Evolutionary conservation across 192 early-diverging fungal genomes (phyloP), one percentile per base, ranked within the genome.

Genomic region (Coemansia sp.): DNA sequence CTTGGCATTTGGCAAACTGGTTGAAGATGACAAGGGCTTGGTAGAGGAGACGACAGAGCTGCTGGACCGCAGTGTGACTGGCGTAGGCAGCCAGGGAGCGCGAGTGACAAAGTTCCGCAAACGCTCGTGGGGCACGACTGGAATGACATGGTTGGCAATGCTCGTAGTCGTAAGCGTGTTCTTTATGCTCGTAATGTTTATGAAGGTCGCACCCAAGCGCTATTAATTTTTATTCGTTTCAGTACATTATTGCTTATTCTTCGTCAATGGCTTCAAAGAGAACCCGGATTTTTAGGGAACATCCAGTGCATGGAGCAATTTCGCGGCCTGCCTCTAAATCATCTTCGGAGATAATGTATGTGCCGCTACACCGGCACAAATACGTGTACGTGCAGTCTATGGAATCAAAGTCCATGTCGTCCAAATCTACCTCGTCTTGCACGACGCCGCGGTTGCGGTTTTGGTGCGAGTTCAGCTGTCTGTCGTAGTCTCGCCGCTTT

Each of bases 331-430:
- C 42, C 37, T 88, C 91, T 60, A 92, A 60, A 49, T 91, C 87
- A 19, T 82, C 72, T 42, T 92, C 88, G 0, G 69, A 64, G 11
- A 92, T 87, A 11, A 62, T 37, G 60, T 90, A 89, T 25, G 55
- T 62, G 25, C 87, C 84, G 11, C 88, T 83, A 74, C 91, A 92
- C 21, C 91, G 80, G 61, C 91, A 92, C 4, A 76, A 69, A 4
- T 77, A 71, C 12, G 84, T 66, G 54, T 84, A 92, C 1, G 50
- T 53, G 0, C 64, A 49, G 0, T 48, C 53, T 42, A 79, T 73
- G 62, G 88, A 84, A 54, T 89, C 77, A 44, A 84, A 90, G 2
- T 87, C 87, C 91, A 93, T 91, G 22, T 91, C 89, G 60, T 93
- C 91, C 59, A 93, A 61, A 71, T 92, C 90, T 21, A 93, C 78